Percentiles rank a stretch among this genome's conserved stretches.
Evolutionary conservation across 2,329 filamentous ascomycete species (phyloP).

Genomic region (Chaetomiaceae sp.): DNA sequence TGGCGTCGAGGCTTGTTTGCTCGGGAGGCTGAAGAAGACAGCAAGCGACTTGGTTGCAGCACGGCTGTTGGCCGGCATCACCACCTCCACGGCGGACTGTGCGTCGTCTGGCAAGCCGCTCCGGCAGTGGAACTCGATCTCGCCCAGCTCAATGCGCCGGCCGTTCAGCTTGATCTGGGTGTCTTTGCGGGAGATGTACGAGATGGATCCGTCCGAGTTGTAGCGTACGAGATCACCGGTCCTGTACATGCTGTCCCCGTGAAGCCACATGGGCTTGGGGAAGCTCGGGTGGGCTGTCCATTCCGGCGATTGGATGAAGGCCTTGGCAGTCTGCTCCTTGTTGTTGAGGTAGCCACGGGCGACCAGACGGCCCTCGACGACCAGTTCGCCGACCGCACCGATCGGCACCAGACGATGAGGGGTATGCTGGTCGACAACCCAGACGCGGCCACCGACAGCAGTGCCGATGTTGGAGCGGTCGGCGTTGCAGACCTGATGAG

Average conservation of each 20-base stretch:
- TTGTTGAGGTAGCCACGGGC: constrained; percentile 59
- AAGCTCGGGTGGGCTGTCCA: constrained; percentile 38
- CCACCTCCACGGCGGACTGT: constrained; percentile 38
- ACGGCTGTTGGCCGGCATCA: constrained; percentile 9
- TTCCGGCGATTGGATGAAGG: constrained; percentile 53
- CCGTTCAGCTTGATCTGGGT: constrained; percentile 67
- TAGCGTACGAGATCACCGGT: constrained; percentile 58
- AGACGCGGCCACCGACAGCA: constrained; percentile 30
- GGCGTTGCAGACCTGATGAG: constrained; percentile 12
- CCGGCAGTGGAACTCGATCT: constrained; percentile 49
- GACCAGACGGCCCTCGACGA: constrained; percentile 56
- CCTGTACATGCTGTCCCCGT: constrained; percentile 46
- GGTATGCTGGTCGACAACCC: constrained; percentile 48
- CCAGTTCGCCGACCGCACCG: constrained; percentile 49
- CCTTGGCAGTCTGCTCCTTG: constrained; percentile 51
- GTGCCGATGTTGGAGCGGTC: constrained; percentile 27
- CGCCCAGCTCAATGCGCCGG: constrained; percentile 57
- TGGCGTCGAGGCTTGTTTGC: not conserved
- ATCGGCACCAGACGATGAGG: constrained; percentile 45
- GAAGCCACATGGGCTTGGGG: constrained; percentile 24
- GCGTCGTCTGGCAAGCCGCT: constrained; percentile 41
- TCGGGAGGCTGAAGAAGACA: constrained; percentile 20
- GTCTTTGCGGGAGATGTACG: constrained; percentile 61
- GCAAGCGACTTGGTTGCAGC: constrained; percentile 19
- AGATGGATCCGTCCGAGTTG: constrained; percentile 47